These are phyloP conservation scores for Leccinellum luteum DNA, from an alignment of 768 basidiomycete species.

Conservation along the genomic window DNA sequence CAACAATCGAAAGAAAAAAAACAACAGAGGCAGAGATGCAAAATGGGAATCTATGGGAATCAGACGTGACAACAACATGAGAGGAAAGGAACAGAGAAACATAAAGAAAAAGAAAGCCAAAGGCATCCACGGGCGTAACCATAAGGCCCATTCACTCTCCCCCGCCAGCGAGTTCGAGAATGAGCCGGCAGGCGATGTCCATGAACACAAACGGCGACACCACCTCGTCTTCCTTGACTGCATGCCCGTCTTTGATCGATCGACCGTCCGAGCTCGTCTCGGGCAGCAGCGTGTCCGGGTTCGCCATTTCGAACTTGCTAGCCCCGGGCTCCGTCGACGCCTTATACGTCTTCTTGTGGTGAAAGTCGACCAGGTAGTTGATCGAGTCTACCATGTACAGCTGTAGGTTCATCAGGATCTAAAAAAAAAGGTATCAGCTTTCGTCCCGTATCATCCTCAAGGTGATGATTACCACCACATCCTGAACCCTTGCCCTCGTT, in stretches of 20 bases:
- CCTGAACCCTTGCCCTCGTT: slow-evolving; percentile 84
- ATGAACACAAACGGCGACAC: slow-evolving; percentile 93
- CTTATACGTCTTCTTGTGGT: slow-evolving; percentile 92
- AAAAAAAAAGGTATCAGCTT: neutral
- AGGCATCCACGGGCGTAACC: neutral
- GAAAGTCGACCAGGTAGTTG: slow-evolving; percentile 98
- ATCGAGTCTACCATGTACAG: slow-evolving; percentile 94
- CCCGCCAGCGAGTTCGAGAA: slow-evolving; percentile 87
- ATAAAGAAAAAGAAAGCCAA: neutral
- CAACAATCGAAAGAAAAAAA: slow-evolving; percentile 8
- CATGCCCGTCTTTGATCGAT: slow-evolving; percentile 48
- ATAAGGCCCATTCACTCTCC: slow-evolving; percentile 33
- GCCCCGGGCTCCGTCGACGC: slow-evolving; percentile 67
- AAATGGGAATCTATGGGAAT: slow-evolving; percentile 13
- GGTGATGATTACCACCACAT: slow-evolving; percentile 68
- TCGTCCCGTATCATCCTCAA: neutral
- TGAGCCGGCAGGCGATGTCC: slow-evolving; percentile 92
- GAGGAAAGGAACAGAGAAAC: neutral
- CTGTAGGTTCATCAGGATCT: slow-evolving; percentile 97
- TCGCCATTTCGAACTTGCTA: slow-evolving; percentile 66
- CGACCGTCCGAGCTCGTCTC: slow-evolving; percentile 57
- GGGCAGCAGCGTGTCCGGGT: slow-evolving; percentile 30
- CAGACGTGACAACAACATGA: slow-evolving; percentile 11
- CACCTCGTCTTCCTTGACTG: slow-evolving; percentile 55
- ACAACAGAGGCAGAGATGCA: slow-evolving; percentile 7